These are phyloP conservation scores for Calonectria pteridis DNA, from an alignment of 2,329 filamentous ascomycete genomes.

Conservation along the genomic window DNA sequence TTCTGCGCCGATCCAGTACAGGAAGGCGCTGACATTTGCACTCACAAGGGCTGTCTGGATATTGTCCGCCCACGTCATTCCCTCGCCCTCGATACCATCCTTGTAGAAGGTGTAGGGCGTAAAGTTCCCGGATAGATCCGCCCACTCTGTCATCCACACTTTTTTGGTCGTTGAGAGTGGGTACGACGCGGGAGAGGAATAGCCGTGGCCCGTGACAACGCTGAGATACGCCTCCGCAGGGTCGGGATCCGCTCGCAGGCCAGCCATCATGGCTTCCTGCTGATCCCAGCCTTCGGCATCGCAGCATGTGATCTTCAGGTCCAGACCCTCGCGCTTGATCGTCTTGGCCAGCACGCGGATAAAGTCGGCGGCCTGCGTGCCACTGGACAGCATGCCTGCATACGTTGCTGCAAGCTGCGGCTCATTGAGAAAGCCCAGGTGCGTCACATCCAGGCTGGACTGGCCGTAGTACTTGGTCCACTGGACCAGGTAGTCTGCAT, in stretches of 20 bases:
- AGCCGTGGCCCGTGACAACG: neutral
- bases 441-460: slow-evolving; percentile 57
- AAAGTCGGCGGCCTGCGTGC: slow-evolving; percentile 59
- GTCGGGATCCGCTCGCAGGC: neutral
- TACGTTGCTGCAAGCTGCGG: slow-evolving; percentile 47
- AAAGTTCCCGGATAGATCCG: neutral
- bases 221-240: neutral
- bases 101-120: slow-evolving; percentile 3
- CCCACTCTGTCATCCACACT: slow-evolving; percentile 2
- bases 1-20: neutral
- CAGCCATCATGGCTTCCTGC: slow-evolving; percentile 1
- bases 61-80: neutral
- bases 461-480: slow-evolving; percentile 61
- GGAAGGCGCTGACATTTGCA: neutral
- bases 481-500: slow-evolving; percentile 61
- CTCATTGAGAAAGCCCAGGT: slow-evolving; percentile 63
- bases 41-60: neutral
- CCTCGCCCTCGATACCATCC: neutral
- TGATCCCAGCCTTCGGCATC: slow-evolving; percentile 54
- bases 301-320: slow-evolving; percentile 51
- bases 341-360: slow-evolving; percentile 60
- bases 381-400: slow-evolving; percentile 51
- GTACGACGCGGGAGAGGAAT: neutral
- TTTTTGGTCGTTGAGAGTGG: neutral
- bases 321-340: slow-evolving; percentile 35